Percentiles rank a stretch among this genome's conserved stretches.
These are phyloP conservation scores for Phytophthora boehmeriae DNA, from an alignment of 352 stramenopile species.

Conservation along the genomic window DNA sequence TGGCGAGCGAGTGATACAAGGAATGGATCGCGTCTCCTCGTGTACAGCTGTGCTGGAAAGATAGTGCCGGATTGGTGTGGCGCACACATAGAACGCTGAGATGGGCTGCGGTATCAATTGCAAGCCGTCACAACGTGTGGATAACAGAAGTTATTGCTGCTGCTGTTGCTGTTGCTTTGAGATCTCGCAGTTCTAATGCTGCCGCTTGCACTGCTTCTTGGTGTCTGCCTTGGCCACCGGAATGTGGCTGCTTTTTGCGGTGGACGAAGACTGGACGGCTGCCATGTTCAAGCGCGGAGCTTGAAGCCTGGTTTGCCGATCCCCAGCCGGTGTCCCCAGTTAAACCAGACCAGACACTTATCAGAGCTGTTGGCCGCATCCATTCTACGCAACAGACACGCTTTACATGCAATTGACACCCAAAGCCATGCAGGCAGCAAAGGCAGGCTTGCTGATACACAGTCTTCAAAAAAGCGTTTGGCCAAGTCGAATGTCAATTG, in stretches of 20 bases:
- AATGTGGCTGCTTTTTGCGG: not conserved
- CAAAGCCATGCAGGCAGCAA: too few relatives aligned
- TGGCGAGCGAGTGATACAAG: slow-evolving; percentile 38
- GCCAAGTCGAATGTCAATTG: too few relatives aligned
- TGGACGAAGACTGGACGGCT: slow-evolving; percentile 15
- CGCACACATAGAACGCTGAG: not conserved
- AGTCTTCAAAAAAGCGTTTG: slow-evolving; percentile 25
- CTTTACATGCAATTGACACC: too few relatives aligned
- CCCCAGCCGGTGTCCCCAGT: not conserved
- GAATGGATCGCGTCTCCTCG: slow-evolving; percentile 30
- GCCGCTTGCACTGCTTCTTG: not conserved
- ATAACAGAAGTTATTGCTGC: too few relatives aligned
- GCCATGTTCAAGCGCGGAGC: slow-evolving; percentile 2
- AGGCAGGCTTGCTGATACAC: not conserved
- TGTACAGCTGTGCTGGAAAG: not conserved
- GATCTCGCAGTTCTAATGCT: too few relatives aligned
- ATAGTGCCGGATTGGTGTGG: not conserved
- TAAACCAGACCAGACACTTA: not conserved
- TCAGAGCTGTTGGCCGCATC: too few relatives aligned
- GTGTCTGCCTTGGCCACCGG: not conserved
- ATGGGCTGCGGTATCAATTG: too few relatives aligned
- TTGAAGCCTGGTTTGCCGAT: not conserved
- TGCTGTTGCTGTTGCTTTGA: too few relatives aligned
- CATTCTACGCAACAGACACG: too few relatives aligned
- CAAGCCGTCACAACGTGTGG: too few relatives aligned